Evolutionary conservation across 108 stramenopile species (phyloP), one percentile per base, ranked within the genome.

Genomic region (Cylindrotheca closterium): DNA sequence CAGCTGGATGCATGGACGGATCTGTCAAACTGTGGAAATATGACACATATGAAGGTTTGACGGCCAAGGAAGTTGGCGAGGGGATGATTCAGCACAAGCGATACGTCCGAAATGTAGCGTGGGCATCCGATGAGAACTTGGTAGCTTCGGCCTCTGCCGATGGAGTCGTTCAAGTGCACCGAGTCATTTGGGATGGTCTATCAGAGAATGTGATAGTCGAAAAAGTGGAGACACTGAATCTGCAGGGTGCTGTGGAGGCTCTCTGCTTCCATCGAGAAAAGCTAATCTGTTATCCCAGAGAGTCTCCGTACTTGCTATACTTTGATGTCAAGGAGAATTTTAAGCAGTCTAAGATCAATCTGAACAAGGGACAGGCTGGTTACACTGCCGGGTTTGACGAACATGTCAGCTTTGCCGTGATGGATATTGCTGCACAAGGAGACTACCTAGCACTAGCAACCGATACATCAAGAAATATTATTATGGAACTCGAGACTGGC

Each of bases 401-500:
- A 55, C 89, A 93, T 60, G 89, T 93, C 8, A 88, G 87, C 23
- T 93, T 91, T 74, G 76, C 85, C 49, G 77, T 93, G 17, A 79
- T 93, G 80, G 84, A 87, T 28, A 68, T 93, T 46, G 83, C 78
- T 24, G 83, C 85, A 24, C 64, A 76, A 29, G 67, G 77, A 25
- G 75, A 70, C 26, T 93, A 89, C 65, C 31, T 93, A 30, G 88
- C 88, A 15, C 54, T 77, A 10, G 92, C 92, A 22, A 93, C 92
- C 24, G 92, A 93, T 66, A 59, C 73, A 4, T 87, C 87, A 32
- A 79, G 92, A 0, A 93, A 93, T 54, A 87, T 93, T 30, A 80
- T 93, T 60, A 61, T 93, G 63, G 80, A 93, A 22, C 58, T 73
- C 19, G 67, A 56, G 10, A 71, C 80, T 8, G 74, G 74, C 26